Conservation (phyloP, 139 green algal species). For the Zygnema cylindricum region DNA sequence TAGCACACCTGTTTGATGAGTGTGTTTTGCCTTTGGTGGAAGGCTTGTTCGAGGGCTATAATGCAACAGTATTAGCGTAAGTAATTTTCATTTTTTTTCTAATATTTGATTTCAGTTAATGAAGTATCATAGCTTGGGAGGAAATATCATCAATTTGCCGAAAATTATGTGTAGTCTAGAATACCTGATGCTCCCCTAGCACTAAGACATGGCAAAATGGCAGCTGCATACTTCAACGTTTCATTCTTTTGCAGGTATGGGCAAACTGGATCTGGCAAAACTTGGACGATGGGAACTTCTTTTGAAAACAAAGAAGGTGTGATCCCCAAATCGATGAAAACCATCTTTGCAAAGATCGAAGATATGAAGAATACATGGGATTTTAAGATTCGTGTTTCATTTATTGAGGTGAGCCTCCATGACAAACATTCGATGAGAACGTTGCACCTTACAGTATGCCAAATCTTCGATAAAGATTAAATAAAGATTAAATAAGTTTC, state of each 20-base stretch:
- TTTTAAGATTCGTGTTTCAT: constrained; percentile 49
- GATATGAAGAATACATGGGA: constrained; percentile 29
- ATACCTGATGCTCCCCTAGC: too few relatives aligned
- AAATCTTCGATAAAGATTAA: neutral
- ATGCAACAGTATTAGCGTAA: constrained; percentile 66
- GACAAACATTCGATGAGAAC: neutral
- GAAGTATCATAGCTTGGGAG: neutral
- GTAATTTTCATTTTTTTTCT: too few relatives aligned
- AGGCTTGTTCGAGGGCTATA: constrained; percentile 65
- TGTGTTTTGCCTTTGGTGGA: constrained; percentile 65
- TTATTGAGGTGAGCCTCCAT: constrained; percentile 52
- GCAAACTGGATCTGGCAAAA: constrained; percentile 61
- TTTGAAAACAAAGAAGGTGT: constrained; percentile 46
- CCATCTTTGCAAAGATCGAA: constrained; percentile 34
- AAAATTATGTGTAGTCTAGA: too few relatives aligned
- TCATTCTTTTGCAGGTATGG: neutral
- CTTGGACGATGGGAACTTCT: constrained; percentile 62
- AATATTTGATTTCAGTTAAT: too few relatives aligned
- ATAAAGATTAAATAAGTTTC: neutral
- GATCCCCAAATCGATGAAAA: constrained; percentile 51
- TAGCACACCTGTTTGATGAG: constrained; percentile 57
- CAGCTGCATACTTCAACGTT: too few relatives aligned
- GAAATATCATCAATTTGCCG: too few relatives aligned
- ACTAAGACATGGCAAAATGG: too few relatives aligned
- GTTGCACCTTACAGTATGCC: neutral